Conservation (phyloP, 768 basidiomycete genomes). For the Lactifluus pinguis region DNA sequence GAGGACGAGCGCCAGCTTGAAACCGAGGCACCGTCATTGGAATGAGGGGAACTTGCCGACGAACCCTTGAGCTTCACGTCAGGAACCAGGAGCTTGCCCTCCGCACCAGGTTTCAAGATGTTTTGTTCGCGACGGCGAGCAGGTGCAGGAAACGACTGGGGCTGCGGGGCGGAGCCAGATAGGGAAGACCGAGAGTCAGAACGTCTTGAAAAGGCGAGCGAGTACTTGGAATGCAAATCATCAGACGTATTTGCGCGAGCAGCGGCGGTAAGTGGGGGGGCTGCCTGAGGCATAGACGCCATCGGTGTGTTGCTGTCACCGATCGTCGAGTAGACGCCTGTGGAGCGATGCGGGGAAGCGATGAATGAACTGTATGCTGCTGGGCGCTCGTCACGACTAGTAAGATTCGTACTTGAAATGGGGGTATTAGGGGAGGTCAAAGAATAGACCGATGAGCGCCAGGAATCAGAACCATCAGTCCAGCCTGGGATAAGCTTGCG, state of each 20-base stretch:
- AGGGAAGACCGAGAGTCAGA: conserved; percentile 41
- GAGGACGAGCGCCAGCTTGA: conserved; percentile 20
- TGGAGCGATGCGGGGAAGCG: conserved; percentile 42
- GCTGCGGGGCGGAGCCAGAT: conserved; percentile 25
- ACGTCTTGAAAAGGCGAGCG: conserved; percentile 46
- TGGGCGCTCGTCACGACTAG: conserved; percentile 26
- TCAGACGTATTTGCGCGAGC: conserved; percentile 25
- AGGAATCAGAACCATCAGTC: conserved; percentile 57
- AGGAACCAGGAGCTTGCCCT: conserved; percentile 56
- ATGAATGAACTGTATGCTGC: conserved; percentile 38
- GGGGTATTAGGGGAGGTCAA: conserved; percentile 34
- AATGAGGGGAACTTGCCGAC: conserved; percentile 25
- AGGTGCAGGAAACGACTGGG: conserved; percentile 26
- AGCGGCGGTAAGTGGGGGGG: conserved; percentile 24
- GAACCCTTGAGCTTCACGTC: conserved; percentile 34
- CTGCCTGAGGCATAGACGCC: conserved; percentile 6
- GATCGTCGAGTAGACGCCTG: conserved; percentile 41
- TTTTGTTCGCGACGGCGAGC: conserved; percentile 41
- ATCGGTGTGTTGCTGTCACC: conserved; percentile 25
- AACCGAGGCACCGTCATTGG: conserved; percentile 17
- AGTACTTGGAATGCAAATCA: conserved; percentile 48
- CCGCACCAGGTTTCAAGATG: conserved; percentile 48
- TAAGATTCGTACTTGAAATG: conserved; percentile 17
- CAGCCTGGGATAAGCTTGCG: conserved; percentile 50
- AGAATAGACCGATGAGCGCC: conserved; percentile 58